These are phyloP conservation scores for Leptomonas pyrrhocoris DNA, from an alignment of 208 protist species.

Conservation along the genomic window DNA sequence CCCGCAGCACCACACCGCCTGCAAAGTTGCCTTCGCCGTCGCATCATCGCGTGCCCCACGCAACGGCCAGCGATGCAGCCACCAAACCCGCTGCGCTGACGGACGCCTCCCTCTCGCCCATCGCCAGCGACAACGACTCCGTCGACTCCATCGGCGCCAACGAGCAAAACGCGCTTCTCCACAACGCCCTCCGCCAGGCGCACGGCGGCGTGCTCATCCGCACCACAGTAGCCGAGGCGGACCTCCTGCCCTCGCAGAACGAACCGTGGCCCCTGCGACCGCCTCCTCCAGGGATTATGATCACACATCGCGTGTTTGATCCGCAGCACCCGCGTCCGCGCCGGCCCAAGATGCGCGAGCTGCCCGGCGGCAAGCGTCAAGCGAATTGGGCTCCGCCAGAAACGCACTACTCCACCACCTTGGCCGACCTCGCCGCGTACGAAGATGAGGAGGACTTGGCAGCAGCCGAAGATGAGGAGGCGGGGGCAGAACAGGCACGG, in stretches of 20 bases:
- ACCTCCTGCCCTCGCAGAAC: background rate
- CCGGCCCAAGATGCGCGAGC: constrained; percentile 7
- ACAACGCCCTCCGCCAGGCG: background rate
- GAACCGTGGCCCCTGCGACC: constrained; percentile 11
- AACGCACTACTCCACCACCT: constrained; percentile 37
- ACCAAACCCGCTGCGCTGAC: background rate
- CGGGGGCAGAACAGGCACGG: no score
- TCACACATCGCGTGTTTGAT: constrained; percentile 12
- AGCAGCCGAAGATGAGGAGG: background rate
- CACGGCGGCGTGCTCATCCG: constrained; percentile 6
- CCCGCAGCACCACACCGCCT: background rate
- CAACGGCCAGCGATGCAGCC: background rate
- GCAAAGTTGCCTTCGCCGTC: background rate
- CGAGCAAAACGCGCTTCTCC: background rate
- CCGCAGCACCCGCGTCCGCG: constrained; percentile 3
- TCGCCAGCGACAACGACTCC: constrained; percentile 1
- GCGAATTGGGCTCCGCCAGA: constrained; percentile 37
- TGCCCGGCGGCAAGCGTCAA: constrained; percentile 25
- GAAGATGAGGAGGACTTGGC: constrained; percentile 22
- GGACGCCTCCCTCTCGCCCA: constrained; percentile 3
- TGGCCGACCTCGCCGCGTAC: constrained; percentile 17
- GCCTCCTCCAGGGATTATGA: constrained; percentile 6
- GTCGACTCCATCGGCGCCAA: background rate
- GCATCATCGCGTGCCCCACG: background rate
- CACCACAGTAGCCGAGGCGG: background rate